Evolutionary conservation across 2,329 filamentous ascomycete species (phyloP), one percentile per base, ranked within the genome.

Genomic region (Leptographium lundbergii): DNA sequence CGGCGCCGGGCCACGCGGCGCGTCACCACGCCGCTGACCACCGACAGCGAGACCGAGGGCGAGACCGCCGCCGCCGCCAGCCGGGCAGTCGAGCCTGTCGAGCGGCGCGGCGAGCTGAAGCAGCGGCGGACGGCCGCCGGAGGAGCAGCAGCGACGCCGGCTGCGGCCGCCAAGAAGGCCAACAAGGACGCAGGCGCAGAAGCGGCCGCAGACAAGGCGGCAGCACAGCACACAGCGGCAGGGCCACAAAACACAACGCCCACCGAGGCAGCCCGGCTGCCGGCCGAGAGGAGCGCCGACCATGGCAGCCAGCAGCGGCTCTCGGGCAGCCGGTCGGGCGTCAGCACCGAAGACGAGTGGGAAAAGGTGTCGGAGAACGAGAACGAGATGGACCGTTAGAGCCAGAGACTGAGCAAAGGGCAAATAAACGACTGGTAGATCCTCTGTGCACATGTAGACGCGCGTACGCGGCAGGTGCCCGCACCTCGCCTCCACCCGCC

Each of bases 311-410:
- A 17, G 47, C 54, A 39, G 47, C 54, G 22, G 1, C 36, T 57
- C 54, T 69, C 73, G 56, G 77, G 75, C 45, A 75, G 74, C 27
- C 81, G 78, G 70, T 84, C 80, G 53, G 77, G 79, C 57, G 78
- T 72, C 24, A 92, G 90, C 72, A 96, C 91, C 5, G 92, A 97
- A 74, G 92, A 92, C 68, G 92, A 97, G 74, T 97, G 92, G 92
- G 92, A 96, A 76, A 95, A 94, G 77, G 87, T 97, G 4, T 90
- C 89, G 25, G 87, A 88, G 71, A 82, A 78, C 60, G 54, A 59
- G 52, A 56, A 55, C 19, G 50, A 22, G 24, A 39, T 6, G 13
- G 36, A 39, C 2, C 36, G 6, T 10, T 34, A 34, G 32, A 34
- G 32, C 32, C 6, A 34, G 32, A 34, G 6, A 34, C 6, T 9